Evolutionary conservation across 441 rosid species (phyloP).

Genomic region (Populus trichocarpa): DNA sequence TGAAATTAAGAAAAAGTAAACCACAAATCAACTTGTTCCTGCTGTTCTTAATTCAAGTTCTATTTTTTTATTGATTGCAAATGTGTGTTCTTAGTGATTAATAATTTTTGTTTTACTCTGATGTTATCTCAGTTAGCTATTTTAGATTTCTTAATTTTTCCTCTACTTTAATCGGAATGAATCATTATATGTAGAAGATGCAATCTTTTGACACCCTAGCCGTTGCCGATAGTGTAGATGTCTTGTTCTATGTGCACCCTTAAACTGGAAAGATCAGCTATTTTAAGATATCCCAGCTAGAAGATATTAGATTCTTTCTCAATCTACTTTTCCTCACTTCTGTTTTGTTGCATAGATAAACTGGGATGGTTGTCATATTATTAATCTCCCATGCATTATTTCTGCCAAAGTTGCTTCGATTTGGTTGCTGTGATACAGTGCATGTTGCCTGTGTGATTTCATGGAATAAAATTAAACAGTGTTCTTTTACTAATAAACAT

Average conservation of each 20-base stretch:
- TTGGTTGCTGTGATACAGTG: neutral
- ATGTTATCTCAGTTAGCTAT: neutral
- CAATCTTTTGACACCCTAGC: neutral
- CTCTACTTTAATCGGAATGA: neutral
- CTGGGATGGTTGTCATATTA: neutral
- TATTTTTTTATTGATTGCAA: neutral
- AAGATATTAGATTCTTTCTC: neutral
- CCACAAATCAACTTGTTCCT: conserved; percentile 14
- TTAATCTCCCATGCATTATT: neutral
- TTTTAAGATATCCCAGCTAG: neutral
- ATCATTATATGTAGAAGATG: neutral
- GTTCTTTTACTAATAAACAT: no score
- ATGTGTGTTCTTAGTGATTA: neutral
- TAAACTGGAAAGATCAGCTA: neutral
- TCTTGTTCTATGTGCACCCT: neutral
- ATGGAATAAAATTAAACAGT: no score
- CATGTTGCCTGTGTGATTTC: no score
- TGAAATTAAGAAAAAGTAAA: conserved; percentile 76
- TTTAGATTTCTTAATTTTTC: neutral
- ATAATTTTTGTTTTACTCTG: neutral
- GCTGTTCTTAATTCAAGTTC: neutral
- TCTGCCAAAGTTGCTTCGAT: neutral
- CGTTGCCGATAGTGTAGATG: neutral
- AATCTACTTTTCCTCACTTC: neutral
- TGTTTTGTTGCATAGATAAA: neutral